Evolutionary conservation across 106 monocot genomes (phyloP).

Genomic region (Allium sativum): DNA sequence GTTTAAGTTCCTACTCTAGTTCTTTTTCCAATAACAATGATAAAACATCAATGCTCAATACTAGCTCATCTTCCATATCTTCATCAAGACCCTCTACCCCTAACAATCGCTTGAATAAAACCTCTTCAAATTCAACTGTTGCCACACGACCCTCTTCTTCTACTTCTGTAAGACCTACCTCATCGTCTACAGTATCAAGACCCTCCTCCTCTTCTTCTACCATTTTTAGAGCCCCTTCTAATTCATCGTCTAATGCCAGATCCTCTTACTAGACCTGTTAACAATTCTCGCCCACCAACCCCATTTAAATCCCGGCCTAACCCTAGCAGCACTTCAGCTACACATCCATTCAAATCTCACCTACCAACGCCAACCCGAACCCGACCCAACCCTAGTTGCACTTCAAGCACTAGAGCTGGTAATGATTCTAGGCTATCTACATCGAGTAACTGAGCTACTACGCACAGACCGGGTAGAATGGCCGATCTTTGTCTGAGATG

Average conservation of each 20-base stretch:
- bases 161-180: conserved; percentile 71
- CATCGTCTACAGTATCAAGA: conserved; percentile 27
- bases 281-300: conserved; percentile 13
- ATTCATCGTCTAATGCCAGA: conserved; percentile 37
- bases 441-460: conserved; percentile 36
- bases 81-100: conserved; percentile 90
- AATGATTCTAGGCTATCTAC: conserved; percentile 15
- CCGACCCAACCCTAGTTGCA: conserved; percentile 18
- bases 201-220: conserved; percentile 24
- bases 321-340: conserved; percentile 13
- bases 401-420: conserved; percentile 7
- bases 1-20: conserved; percentile 17
- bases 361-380: conserved; percentile 51
- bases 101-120: conserved; percentile 2
- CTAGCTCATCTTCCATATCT: conserved; percentile 47
- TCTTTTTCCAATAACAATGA: conserved; percentile 31
- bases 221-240: conserved; percentile 18
- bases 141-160: conserved; percentile 3
- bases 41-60: conserved; percentile 46
- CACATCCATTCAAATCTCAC: conserved; percentile 11
- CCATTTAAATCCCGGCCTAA: conserved; percentile 13
- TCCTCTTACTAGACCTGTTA: conserved; percentile 20
- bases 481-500: conserved; percentile 30
- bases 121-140: conserved; percentile 28
- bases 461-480: conserved; percentile 31